Evolutionary conservation across 2,329 filamentous ascomycete species (phyloP).

Genomic region (Cercospora sesami): DNA sequence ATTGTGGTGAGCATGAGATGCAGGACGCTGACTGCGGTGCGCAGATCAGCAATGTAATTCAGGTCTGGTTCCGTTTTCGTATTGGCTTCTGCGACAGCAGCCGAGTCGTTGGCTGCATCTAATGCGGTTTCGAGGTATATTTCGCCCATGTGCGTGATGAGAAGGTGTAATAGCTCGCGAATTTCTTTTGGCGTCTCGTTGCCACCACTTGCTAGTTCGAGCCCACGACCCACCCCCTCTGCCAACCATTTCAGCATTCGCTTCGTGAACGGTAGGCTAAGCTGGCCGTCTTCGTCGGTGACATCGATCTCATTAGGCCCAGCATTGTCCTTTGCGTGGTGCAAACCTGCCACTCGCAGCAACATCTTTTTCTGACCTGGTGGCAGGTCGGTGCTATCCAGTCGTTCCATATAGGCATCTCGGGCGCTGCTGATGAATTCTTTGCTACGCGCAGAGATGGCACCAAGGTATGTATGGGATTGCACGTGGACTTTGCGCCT

Average conservation of each 20-base stretch:
- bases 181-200: constrained; percentile 94
- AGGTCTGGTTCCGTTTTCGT: constrained; percentile 84
- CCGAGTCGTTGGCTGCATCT: constrained; percentile 71
- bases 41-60: constrained; percentile 74
- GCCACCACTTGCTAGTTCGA: constrained; percentile 78
- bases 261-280: constrained; percentile 87
- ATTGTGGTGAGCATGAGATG: constrained; percentile 93
- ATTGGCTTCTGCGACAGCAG: constrained; percentile 69
- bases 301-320: constrained; percentile 66
- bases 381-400: constrained; percentile 86
- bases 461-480: constrained; percentile 81
- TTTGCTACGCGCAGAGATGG: constrained; percentile 83
- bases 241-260: constrained; percentile 97
- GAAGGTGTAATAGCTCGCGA: constrained; percentile 75
- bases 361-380: constrained; percentile 87
- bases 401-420: constrained; percentile 83
- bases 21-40: constrained; percentile 81
- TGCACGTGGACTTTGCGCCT: constrained; percentile 73
- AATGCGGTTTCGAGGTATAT: constrained; percentile 69
- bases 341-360: constrained; percentile 80
- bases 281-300: constrained; percentile 79
- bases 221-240: constrained; percentile 84
- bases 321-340: constrained; percentile 62
- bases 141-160: constrained; percentile 84
- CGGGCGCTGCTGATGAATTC: constrained; percentile 85